These are phyloP conservation scores for Paulownia fortunei DNA, from an alignment of 257 asterid species.

Conservation along the genomic window DNA sequence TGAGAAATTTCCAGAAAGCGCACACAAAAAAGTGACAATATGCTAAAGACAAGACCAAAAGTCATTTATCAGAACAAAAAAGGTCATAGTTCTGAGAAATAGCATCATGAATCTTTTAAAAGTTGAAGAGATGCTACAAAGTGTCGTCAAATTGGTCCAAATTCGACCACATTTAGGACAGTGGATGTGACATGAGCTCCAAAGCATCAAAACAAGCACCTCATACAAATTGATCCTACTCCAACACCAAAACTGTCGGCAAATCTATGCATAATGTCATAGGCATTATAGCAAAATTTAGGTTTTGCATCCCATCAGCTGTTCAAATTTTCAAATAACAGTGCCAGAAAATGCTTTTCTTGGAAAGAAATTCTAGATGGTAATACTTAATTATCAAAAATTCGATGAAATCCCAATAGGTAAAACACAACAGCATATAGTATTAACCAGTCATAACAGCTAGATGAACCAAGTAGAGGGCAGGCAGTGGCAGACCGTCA, in stretches of 20 bases:
- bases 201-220: slow-evolving; percentile 9
- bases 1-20: background rate
- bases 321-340: background rate
- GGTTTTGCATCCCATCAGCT: background rate
- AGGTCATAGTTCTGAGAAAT: background rate
- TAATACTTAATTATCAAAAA: background rate
- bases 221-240: background rate
- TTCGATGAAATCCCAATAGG: background rate
- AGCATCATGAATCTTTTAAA: background rate
- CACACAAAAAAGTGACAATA: too few relatives aligned
- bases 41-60: background rate
- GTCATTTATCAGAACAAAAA: background rate
- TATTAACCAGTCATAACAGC: background rate
- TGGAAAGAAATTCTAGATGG: background rate
- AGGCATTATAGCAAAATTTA: background rate
- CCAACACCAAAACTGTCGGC: background rate
- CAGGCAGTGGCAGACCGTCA: background rate
- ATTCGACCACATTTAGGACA: background rate
- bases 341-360: background rate
- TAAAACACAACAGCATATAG: background rate
- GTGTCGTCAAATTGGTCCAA: background rate
- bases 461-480: background rate
- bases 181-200: background rate
- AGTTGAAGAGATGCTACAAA: background rate
- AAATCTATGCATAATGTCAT: background rate